Conservation (phyloP, 305 asterid species). For the Fraxinus velutina region DNA sequence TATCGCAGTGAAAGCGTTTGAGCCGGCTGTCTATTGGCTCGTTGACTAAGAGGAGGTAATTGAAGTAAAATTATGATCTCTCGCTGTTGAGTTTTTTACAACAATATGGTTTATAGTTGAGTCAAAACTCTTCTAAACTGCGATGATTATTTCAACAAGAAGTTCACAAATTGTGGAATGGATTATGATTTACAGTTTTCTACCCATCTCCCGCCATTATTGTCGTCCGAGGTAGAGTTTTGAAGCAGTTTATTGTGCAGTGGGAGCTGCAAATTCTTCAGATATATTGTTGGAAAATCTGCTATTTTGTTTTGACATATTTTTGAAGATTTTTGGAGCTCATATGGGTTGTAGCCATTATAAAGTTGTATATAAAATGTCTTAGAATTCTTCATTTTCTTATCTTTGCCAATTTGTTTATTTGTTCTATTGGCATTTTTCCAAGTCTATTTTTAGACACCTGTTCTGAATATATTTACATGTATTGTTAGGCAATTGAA, state of each 20-base stretch:
- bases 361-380: not conserved
- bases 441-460: not conserved
- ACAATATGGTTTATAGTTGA: not conserved
- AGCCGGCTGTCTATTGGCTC: slow-evolving; percentile 1
- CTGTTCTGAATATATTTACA: not conserved
- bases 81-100: not conserved
- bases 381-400: not conserved
- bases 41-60: slow-evolving; percentile 12
- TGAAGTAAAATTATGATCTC: not conserved
- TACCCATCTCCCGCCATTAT: not conserved
- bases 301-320: not conserved
- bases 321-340: not conserved
- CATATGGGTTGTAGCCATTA: not conserved
- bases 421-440: not conserved
- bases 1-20: slow-evolving; percentile 17
- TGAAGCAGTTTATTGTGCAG: not conserved
- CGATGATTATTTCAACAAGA: not conserved
- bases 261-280: not conserved
- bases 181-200: not conserved
- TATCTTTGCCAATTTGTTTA: not conserved
- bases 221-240: not conserved
- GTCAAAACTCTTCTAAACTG: not conserved
- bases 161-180: not conserved
- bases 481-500: not conserved
- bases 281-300: not conserved